phyloP scores from a whole-genome alignment of 371 early-diverging fungal genomes.

The Batkoa obscura region DNA sequence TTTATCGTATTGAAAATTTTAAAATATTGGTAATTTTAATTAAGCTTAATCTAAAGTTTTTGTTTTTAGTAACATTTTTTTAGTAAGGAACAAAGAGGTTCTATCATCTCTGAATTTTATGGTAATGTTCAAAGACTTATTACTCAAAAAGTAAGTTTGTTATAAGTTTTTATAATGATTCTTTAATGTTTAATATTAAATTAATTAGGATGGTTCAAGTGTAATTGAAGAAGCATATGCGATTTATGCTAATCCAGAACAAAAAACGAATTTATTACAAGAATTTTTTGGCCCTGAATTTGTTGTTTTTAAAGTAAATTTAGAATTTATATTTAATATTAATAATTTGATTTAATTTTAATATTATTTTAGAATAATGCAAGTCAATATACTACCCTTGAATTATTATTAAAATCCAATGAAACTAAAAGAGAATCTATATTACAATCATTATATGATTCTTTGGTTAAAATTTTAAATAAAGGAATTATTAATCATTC shows the following conservation, averaged over 20 bases:
- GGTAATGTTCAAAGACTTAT: slow-evolving; percentile 62
- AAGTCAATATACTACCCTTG: slow-evolving; percentile 13
- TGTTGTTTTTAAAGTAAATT: slow-evolving; percentile 49
- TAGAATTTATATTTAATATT: not conserved
- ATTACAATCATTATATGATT: slow-evolving; percentile 45
- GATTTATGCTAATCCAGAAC: slow-evolving; percentile 54
- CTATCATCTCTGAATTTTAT: slow-evolving; percentile 61
- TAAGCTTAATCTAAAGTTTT: not conserved
- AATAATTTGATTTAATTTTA: not conserved
- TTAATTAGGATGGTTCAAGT: slow-evolving; percentile 46
- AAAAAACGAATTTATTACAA: slow-evolving; percentile 54
- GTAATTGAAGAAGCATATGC: slow-evolving; percentile 75
- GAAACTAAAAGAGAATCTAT: slow-evolving; percentile 63
- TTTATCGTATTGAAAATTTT: slow-evolving; percentile 75
- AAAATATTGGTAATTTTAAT: slow-evolving; percentile 43
- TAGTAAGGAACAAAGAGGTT: slow-evolving; percentile 45
- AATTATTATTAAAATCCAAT: slow-evolving; percentile 35
- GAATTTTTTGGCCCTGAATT: slow-evolving; percentile 91
- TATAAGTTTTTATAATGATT: too few species aligned
- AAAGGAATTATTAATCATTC: slow-evolving; percentile 68
- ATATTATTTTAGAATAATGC: slow-evolving; percentile 1
- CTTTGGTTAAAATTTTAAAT: slow-evolving; percentile 48
- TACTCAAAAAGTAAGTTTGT: slow-evolving; percentile 13
- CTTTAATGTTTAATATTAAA: not conserved
- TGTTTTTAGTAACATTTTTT: slow-evolving; percentile 3